Percentiles rank a stretch among this genome's conserved stretches.
Evolutionary conservation across 2,329 filamentous ascomycete genomes (phyloP).

Genomic region (Aspergillus tubingensis): DNA sequence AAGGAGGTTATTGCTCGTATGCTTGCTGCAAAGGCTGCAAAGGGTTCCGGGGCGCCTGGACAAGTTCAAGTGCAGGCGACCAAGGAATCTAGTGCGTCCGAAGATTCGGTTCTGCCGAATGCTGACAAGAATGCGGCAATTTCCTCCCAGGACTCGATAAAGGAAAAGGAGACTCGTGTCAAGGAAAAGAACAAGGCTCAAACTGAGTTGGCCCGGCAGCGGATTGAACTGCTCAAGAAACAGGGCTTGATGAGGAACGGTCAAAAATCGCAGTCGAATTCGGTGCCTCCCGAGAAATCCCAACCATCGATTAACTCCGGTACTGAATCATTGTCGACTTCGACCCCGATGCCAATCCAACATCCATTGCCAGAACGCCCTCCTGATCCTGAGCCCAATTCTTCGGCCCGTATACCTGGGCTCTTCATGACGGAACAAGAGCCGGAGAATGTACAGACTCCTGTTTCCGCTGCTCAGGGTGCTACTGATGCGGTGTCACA

Average conservation of each 20-base stretch:
- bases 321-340: conserved; percentile 9
- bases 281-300: conserved; percentile 8
- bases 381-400: conserved; percentile 30
- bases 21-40: conserved; percentile 70
- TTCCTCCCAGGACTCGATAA: conserved; percentile 16
- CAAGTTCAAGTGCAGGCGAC: conserved; percentile 14
- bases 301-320: conserved; percentile 1
- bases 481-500: conserved; percentile 26
- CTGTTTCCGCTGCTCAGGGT: conserved; percentile 13
- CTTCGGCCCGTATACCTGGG: conserved; percentile 51
- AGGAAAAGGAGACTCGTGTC: conserved; percentile 30
- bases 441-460: conserved; percentile 7
- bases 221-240: conserved; percentile 73
- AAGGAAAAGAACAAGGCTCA: conserved; percentile 61
- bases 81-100: conserved; percentile 16
- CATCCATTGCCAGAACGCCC: conserved; percentile 44
- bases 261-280: conserved; percentile 29
- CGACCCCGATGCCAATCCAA: conserved; percentile 24
- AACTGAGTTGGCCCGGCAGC: conserved; percentile 75
- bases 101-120: conserved; percentile 6
- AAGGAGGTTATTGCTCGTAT: conserved; percentile 77
- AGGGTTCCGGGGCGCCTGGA: conserved; percentile 33
- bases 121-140: conserved; percentile 10
- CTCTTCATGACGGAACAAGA: conserved; percentile 50
- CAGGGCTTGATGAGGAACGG: conserved; percentile 44